A percentile compares a stretch with the other conserved stretches of the same genome.
Conservation (phyloP, 2,329 filamentous ascomycete species). For the Colletotrichum tanaceti region DNA sequence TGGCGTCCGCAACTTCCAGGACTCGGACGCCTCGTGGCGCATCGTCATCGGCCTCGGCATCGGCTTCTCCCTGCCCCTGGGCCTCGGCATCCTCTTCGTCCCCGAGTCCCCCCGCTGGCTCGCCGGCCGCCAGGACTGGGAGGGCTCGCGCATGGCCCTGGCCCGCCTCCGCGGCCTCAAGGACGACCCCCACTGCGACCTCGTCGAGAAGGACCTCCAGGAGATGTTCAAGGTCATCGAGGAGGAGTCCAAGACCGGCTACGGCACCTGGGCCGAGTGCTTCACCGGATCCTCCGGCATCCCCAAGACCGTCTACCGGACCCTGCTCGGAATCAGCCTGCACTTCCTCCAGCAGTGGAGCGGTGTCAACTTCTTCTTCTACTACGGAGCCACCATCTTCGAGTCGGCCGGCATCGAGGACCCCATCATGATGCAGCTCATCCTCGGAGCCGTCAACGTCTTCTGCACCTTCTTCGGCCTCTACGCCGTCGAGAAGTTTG, state of each 20-base stretch:
- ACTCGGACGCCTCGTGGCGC: slow-evolving; percentile 65
- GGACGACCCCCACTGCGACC: slow-evolving; percentile 55
- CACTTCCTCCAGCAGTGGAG: slow-evolving; percentile 78
- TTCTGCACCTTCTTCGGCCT: slow-evolving; percentile 74
- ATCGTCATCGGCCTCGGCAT: slow-evolving; percentile 70
- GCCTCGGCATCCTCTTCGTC: slow-evolving; percentile 62
- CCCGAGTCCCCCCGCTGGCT: slow-evolving; percentile 70
- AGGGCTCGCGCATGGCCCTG: slow-evolving; percentile 62
- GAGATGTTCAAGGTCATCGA: slow-evolving; percentile 63
- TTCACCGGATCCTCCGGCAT: slow-evolving; percentile 65
- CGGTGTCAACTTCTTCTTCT: slow-evolving; percentile 68
- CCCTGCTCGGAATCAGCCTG: slow-evolving; percentile 70
- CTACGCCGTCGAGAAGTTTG: slow-evolving; percentile 75
- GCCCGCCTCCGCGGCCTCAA: slow-evolving; percentile 64
- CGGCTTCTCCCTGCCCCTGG: slow-evolving; percentile 63
- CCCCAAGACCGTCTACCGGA: slow-evolving; percentile 72
- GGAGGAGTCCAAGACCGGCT: slow-evolving; percentile 57
- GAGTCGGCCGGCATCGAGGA: slow-evolving; percentile 73
- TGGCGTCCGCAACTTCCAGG: slow-evolving; percentile 58
- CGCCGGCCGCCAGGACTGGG: slow-evolving; percentile 59
- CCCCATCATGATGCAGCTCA: slow-evolving; percentile 75
- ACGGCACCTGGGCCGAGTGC: slow-evolving; percentile 68
- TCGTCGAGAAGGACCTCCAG: slow-evolving; percentile 63
- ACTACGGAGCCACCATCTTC: slow-evolving; percentile 77
- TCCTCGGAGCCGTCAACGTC: slow-evolving; percentile 76